phyloP scores from a whole-genome alignment of 345 rosid genomes.

The Hibiscus syriacus region DNA sequence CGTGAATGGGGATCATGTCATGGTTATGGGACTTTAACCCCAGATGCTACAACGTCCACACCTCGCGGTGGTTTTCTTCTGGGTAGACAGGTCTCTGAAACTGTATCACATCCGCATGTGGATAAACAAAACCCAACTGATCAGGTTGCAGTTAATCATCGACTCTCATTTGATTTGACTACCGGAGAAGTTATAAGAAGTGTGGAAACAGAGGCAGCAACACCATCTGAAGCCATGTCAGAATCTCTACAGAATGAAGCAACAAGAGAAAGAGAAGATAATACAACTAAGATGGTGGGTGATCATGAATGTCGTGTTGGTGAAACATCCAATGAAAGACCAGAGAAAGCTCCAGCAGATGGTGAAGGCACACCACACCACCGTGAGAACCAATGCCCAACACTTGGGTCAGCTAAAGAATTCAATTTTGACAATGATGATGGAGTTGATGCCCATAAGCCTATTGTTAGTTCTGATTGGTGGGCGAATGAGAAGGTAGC shows the following conservation, averaged over 20 bases:
- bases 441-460: conserved; percentile 38
- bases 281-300: conserved; percentile 16
- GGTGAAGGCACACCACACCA: conserved; percentile 23
- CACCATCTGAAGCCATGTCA: conserved; percentile 27
- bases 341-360: conserved; percentile 27
- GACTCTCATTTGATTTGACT: conserved; percentile 57
- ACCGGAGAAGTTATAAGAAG: conserved; percentile 40
- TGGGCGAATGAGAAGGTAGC: conserved; percentile 47
- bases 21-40: conserved; percentile 47
- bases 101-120: conserved; percentile 13
- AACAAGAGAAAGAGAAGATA: conserved; percentile 18
- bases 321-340: conserved; percentile 26
- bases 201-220: conserved; percentile 37
- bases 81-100: conserved; percentile 26
- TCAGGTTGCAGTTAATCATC: conserved; percentile 23
- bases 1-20: conserved; percentile 33
- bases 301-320: conserved; percentile 11
- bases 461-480: conserved; percentile 34
- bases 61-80: conserved; percentile 27
- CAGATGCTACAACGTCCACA: conserved; percentile 37
- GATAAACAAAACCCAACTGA: conserved; percentile 17
- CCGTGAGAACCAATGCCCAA: conserved; percentile 36
- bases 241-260: conserved; percentile 17
- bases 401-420: conserved; percentile 54
- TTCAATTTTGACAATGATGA: conserved; percentile 57